A percentile compares a stretch with the other conserved stretches of the same genome.
Evolutionary conservation across 2,329 filamentous ascomycete species (phyloP).

Genomic region (Penicillium hesseltinei): DNA sequence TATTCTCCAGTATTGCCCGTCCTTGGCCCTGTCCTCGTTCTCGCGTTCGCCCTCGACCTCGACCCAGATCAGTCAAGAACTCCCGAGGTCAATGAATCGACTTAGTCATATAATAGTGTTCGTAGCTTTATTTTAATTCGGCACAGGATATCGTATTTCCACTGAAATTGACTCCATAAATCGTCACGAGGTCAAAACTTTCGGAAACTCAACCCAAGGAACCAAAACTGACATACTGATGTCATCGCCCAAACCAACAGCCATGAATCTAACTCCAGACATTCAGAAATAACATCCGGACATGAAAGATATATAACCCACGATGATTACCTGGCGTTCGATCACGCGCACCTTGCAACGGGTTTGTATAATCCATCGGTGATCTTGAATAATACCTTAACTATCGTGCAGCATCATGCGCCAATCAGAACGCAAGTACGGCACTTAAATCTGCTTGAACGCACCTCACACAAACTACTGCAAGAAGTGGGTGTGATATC

Average conservation of each 20-base stretch:
- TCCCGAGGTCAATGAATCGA: too few species aligned
- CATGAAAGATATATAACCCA: background rate
- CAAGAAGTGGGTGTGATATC: background rate
- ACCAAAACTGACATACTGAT: background rate
- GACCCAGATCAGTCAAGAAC: too few species aligned
- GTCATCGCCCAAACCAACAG: slow-evolving; percentile 1
- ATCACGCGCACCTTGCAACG: slow-evolving; percentile 1
- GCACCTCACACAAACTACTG: slow-evolving; percentile 2
- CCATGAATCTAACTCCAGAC: background rate
- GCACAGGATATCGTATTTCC: background rate
- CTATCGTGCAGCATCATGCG: background rate
- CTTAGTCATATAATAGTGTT: background rate
- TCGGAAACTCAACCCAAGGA: slow-evolving; percentile 3
- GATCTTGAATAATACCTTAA: background rate
- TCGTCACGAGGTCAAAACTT: background rate
- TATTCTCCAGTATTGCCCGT: too few species aligned
- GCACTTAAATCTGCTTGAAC: slow-evolving; percentile 1
- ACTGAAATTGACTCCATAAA: background rate
- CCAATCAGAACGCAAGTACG: background rate
- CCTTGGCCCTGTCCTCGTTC: too few species aligned
- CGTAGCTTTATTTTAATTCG: background rate
- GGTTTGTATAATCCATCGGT: background rate
- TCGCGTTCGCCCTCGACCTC: too few species aligned
- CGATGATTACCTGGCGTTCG: slow-evolving; percentile 5
- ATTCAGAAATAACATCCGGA: background rate